These are phyloP conservation scores for Lodderomyces metapsilosis DNA, from an alignment of 1,139 yeast species.

Conservation along the genomic window DNA sequence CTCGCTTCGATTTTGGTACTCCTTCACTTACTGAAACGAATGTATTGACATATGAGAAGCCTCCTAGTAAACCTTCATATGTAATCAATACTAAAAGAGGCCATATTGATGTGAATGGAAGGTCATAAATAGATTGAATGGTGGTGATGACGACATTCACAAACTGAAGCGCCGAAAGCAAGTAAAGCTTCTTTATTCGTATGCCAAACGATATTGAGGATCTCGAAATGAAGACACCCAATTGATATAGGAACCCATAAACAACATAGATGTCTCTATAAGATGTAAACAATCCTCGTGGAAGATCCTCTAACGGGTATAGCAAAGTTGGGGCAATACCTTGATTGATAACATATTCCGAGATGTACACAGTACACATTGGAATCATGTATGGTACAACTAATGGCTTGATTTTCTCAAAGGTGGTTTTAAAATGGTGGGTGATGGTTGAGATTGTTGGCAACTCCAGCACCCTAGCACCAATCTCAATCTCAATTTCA, in stretches of 20 bases:
- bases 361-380: conserved; percentile 73
- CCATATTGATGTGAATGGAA: conserved; percentile 60
- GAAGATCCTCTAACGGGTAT: conserved; percentile 69
- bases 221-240: conserved; percentile 89
- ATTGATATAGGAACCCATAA: conserved; percentile 87
- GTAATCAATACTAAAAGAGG: conserved; percentile 60
- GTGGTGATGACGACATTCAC: conserved; percentile 59
- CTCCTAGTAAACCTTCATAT: conserved; percentile 89
- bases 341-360: conserved; percentile 88
- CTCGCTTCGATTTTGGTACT: conserved; percentile 55
- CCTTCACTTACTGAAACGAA: conserved; percentile 74
- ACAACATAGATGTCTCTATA: conserved; percentile 89
- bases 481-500: background rate
- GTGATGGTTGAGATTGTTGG: background rate
- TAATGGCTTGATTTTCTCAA: conserved; percentile 47
- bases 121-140: conserved; percentile 59
- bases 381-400: conserved; percentile 80
- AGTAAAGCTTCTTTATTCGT: conserved; percentile 56
- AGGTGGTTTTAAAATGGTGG: conserved; percentile 27
- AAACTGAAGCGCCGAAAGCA: conserved; percentile 67
- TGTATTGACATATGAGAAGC: conserved; percentile 86
- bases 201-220: conserved; percentile 70
- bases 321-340: conserved; percentile 86
- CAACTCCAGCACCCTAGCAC: background rate
- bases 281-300: conserved; percentile 53